phyloP scores from a whole-genome alignment of 805 yeast species.

The Wickerhamomyces subpelliculosus region DNA sequence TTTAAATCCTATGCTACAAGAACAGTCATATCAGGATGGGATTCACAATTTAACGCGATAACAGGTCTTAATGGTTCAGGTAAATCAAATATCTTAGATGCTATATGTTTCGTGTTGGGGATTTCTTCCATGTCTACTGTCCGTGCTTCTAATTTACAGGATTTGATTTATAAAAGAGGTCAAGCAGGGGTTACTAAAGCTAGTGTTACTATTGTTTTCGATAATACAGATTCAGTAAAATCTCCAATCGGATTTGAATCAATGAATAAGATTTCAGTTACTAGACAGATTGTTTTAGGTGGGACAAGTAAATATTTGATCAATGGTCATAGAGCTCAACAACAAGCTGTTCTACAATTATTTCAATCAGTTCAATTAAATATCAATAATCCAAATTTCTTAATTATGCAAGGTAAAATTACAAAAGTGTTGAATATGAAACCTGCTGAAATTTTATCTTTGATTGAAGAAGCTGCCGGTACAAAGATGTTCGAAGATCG shows the following conservation, averaged over 20 bases:
- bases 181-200: conserved; percentile 98
- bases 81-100: conserved; percentile 91
- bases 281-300: conserved; percentile 85
- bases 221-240: conserved; percentile 66
- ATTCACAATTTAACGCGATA: conserved; percentile 91
- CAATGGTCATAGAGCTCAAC: conserved; percentile 95
- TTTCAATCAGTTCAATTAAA: conserved; percentile 94
- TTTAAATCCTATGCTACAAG: conserved; percentile 96
- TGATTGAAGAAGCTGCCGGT: conserved; percentile 98
- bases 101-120: conserved; percentile 97
- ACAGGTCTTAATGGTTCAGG: conserved; percentile 98
- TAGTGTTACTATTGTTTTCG: conserved; percentile 91
- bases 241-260: conserved; percentile 87
- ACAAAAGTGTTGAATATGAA: conserved; percentile 97
- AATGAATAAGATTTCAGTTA: conserved; percentile 73
- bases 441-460: conserved; percentile 79
- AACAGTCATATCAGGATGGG: conserved; percentile 95
- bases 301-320: conserved; percentile 89
- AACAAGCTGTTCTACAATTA: conserved; percentile 79
- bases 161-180: conserved; percentile 91
- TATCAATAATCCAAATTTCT: conserved; percentile 93
- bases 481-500: conserved; percentile 93
- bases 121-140: conserved; percentile 93
- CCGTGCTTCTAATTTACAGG: conserved; percentile 88
- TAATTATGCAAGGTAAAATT: conserved; percentile 98